phyloP scores from a whole-genome alignment of 73 alveolate species.

The Tetrahymena elliotti region DNA sequence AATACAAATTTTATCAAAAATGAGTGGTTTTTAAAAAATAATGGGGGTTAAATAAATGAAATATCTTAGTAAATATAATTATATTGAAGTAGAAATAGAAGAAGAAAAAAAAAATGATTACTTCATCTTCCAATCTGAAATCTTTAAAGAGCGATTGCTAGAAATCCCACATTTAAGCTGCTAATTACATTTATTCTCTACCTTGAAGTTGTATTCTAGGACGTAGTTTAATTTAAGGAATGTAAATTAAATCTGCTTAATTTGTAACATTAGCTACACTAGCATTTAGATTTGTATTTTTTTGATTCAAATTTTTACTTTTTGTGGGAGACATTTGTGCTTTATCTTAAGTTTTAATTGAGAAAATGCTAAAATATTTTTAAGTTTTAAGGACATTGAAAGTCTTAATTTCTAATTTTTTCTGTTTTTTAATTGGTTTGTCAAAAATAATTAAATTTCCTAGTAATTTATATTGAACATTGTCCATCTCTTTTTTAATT shows the following conservation, averaged over 20 bases:
- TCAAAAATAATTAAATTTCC: background rate
- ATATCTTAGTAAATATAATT: no score
- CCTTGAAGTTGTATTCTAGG: background rate
- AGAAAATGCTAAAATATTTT: background rate
- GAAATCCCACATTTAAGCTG: constrained; percentile 56
- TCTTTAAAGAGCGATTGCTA: constrained; percentile 61
- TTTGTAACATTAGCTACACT: background rate
- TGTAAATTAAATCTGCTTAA: background rate
- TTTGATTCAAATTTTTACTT: background rate
- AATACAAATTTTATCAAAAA: background rate
- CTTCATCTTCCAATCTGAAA: constrained; percentile 48
- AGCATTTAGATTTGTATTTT: background rate
- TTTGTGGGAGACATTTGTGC: background rate
- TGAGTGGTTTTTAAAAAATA: no score
- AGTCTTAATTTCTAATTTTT: background rate
- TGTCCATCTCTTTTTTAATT: background rate
- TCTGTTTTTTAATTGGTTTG: background rate
- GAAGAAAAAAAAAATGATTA: background rate
- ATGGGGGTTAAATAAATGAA: no score
- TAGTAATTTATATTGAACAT: background rate
- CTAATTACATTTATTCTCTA: background rate
- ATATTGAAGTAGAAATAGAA: no score
- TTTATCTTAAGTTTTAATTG: background rate
- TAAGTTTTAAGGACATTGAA: background rate
- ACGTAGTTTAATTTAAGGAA: background rate